phyloP scores from a whole-genome alignment of 2,329 filamentous ascomycete species.

The Ceratocystis eucalypticola region DNA sequence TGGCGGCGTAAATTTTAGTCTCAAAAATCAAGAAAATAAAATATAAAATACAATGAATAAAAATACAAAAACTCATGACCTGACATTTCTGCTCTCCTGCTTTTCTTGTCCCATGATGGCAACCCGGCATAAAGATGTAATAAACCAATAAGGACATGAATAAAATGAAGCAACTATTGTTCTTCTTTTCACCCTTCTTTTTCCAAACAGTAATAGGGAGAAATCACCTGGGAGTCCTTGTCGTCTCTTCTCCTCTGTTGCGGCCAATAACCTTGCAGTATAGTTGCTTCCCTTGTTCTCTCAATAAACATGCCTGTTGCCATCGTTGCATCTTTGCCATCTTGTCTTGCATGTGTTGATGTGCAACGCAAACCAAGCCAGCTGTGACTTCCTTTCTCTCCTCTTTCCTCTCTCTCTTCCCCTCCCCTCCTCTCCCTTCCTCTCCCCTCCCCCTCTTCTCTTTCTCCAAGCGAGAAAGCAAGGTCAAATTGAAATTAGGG shows the following conservation, averaged over 20 bases:
- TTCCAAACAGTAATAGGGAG: not conserved
- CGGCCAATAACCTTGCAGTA: too few species aligned
- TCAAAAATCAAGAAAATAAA: too few species aligned
- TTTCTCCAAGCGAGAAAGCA: not conserved
- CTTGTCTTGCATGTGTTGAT: too few species aligned
- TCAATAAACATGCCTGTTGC: too few species aligned
- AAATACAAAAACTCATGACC: not conserved
- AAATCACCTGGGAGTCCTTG: too few species aligned
- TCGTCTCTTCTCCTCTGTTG: too few species aligned
- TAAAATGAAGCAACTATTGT: not conserved
- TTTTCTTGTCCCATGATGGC: not conserved
- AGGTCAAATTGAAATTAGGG: too few species aligned
- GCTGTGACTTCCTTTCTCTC: not conserved
- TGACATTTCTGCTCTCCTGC: not conserved
- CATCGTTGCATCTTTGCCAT: too few species aligned
- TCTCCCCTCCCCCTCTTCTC: not conserved
- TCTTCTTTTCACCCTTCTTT: not conserved
- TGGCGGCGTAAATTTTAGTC: not conserved
- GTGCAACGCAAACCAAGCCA: too few species aligned
- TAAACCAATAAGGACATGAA: not conserved
- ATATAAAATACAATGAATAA: too few species aligned
- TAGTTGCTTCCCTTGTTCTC: not conserved
- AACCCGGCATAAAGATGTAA: not conserved
- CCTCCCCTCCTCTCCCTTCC: too few species aligned
- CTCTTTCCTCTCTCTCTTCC: not conserved